Evolutionary conservation across 2,329 filamentous ascomycete species (phyloP).

Genomic region (Hypomyces perniciosus): DNA sequence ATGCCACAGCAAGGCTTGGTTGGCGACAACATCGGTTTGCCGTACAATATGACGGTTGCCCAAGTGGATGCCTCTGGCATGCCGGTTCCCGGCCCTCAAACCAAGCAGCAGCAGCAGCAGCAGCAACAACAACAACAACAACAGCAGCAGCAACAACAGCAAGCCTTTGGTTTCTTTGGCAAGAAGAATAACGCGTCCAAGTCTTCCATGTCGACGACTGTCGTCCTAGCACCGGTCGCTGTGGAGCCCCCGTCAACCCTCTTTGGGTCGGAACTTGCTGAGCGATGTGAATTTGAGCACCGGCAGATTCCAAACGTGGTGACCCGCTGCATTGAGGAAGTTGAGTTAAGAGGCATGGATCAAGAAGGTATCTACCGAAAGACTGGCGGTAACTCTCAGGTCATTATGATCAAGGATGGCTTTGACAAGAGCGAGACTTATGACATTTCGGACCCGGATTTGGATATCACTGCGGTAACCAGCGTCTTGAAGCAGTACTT

Average conservation of each 20-base stretch:
- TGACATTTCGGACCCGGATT: constrained; percentile 86
- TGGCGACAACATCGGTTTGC: constrained; percentile 60
- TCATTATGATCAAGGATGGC: constrained; percentile 83
- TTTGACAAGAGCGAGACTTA: constrained; percentile 83
- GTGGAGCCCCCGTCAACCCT: constrained; percentile 56
- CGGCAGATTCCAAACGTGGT: constrained; percentile 86
- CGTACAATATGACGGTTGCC: constrained; percentile 62
- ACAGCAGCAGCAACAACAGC: constrained; percentile 33
- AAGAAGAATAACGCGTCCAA: constrained; percentile 49
- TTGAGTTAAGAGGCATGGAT: constrained; percentile 93
- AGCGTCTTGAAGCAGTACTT: constrained; percentile 97
- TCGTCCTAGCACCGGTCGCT: constrained; percentile 33
- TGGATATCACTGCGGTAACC: constrained; percentile 95
- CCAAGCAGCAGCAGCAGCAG: constrained; percentile 17
- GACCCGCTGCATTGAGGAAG: constrained; percentile 90
- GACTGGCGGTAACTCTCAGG: constrained; percentile 85
- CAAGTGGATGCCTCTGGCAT: constrained; percentile 44
- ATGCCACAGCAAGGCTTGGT: constrained; percentile 48
- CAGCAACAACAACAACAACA: constrained; percentile 14
- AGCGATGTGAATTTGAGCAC: constrained; percentile 82
- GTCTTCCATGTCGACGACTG: constrained; percentile 33
- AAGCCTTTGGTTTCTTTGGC: constrained; percentile 68
- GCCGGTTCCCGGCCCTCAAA: constrained; percentile 26
- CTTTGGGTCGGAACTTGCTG: constrained; percentile 84
- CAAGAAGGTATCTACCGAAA: constrained; percentile 97